Conservation (phyloP, 1,139 yeast species). For the Scheffersomyces titani region DNA sequence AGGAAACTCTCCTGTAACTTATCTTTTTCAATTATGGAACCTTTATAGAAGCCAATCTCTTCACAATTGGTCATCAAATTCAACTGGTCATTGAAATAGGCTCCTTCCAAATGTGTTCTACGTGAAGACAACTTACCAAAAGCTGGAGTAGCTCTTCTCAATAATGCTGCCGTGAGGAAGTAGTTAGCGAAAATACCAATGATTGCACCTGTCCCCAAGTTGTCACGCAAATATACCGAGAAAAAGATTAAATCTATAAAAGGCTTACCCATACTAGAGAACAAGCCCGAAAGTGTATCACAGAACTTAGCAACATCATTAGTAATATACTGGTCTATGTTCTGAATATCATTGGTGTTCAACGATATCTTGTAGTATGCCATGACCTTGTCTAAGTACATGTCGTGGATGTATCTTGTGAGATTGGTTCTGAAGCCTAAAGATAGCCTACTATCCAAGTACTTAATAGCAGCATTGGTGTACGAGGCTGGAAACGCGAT, state of each 20-base stretch:
- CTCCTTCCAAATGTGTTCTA: constrained; percentile 83
- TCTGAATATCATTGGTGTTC: constrained; percentile 43
- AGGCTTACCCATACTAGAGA: constrained; percentile 91
- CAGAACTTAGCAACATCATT: constrained; percentile 83
- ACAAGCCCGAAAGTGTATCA: constrained; percentile 78
- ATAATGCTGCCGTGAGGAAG: constrained; percentile 72
- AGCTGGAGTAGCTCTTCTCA: constrained; percentile 77
- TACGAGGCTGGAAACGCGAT: constrained; percentile 94
- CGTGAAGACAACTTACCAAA: constrained; percentile 78
- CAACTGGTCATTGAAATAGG: constrained; percentile 83
- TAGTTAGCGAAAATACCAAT: constrained; percentile 81
- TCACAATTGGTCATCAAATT: constrained; percentile 87
- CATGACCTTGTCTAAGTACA: constrained; percentile 78
- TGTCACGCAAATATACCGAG: constrained; percentile 79
- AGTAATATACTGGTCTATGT: constrained; percentile 78
- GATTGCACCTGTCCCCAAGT: constrained; percentile 83
- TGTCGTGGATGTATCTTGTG: constrained; percentile 85
- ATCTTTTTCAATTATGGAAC: constrained; percentile 75
- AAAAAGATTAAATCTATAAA: constrained; percentile 85
- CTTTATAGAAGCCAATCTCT: constrained; percentile 93
- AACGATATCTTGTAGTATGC: constrained; percentile 77
- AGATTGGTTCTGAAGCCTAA: constrained; percentile 83
- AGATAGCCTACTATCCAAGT: constrained; percentile 73
- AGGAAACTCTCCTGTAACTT: constrained; percentile 64
- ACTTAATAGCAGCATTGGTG: constrained; percentile 88